These are phyloP conservation scores for Trametes maxima DNA, from an alignment of 768 basidiomycete genomes.

Conservation along the genomic window DNA sequence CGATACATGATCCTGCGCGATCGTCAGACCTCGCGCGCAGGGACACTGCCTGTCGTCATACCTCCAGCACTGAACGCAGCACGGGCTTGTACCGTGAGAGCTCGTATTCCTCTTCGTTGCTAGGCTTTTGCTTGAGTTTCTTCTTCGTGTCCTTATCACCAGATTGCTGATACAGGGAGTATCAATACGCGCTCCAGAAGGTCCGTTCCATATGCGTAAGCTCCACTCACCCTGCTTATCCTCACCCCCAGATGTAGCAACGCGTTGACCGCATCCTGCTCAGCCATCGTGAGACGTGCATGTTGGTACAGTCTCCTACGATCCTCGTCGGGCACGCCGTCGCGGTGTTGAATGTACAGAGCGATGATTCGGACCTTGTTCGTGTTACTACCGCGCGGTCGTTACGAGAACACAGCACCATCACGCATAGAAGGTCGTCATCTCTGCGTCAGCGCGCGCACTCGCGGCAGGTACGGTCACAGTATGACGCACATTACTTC, in stretches of 20 bases:
- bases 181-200: constrained; percentile 3
- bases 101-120: constrained; percentile 92
- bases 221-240: constrained; percentile 69
- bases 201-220: not conserved
- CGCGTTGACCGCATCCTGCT: constrained; percentile 93
- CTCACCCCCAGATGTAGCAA: constrained; percentile 80
- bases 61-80: constrained; percentile 81
- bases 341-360: constrained; percentile 90
- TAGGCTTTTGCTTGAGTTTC: constrained; percentile 75
- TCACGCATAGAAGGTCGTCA: not conserved
- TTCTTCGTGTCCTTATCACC: constrained; percentile 80
- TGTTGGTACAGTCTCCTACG: constrained; percentile 93
- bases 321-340: constrained; percentile 99
- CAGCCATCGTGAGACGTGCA: constrained; percentile 80
- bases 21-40: not conserved
- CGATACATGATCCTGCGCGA: constrained; percentile 73
- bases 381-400: constrained; percentile 54
- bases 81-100: constrained; percentile 91
- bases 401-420: constrained; percentile 13
- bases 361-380: constrained; percentile 98
- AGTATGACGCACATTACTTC: constrained; percentile 70
- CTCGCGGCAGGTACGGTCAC: not conserved
- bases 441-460: constrained; percentile 9
- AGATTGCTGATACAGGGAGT: constrained; percentile 50
- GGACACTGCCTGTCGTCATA: constrained; percentile 36